Evolutionary conservation across 2,329 filamentous ascomycete genomes (phyloP).

Genomic region (Hysterium pulicare): DNA sequence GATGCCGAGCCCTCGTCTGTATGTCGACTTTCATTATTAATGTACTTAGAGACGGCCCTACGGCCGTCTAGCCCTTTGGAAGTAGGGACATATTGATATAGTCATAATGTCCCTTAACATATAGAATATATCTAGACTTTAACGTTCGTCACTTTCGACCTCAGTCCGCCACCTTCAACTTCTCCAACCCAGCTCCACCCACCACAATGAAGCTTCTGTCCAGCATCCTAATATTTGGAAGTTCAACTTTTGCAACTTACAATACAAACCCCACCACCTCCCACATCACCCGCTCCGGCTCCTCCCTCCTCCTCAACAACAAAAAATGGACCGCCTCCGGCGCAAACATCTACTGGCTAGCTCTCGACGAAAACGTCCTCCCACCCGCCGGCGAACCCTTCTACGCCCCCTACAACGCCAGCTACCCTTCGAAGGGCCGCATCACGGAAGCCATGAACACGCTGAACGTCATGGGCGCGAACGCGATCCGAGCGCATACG

Average conservation of each 20-base stretch:
- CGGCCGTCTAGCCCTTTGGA: too few relatives aligned
- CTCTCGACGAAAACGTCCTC: constrained; percentile 50
- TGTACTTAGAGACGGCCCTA: too few relatives aligned
- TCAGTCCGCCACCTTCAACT: too few relatives aligned
- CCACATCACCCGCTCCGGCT: constrained; percentile 8
- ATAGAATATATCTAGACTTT: too few relatives aligned
- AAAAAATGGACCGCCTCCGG: constrained; percentile 46
- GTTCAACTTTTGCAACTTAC: too few relatives aligned
- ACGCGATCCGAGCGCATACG: constrained; percentile 46
- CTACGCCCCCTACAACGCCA: constrained; percentile 43
- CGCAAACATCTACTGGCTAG: constrained; percentile 52
- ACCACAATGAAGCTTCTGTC: too few relatives aligned
- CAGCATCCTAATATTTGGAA: too few relatives aligned
- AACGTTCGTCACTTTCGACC: too few relatives aligned
- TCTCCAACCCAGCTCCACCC: too few relatives aligned
- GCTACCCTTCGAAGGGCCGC: constrained; percentile 47
- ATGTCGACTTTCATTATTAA: too few relatives aligned
- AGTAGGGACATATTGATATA: too few relatives aligned
- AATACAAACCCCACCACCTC: background rate
- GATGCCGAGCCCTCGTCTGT: background rate
- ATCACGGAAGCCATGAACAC: constrained; percentile 47
- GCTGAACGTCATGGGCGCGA: constrained; percentile 45
- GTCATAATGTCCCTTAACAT: too few relatives aligned
- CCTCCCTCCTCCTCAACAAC: constrained; percentile 7
- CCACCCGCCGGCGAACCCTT: constrained; percentile 45